phyloP scores from a whole-genome alignment of 2,329 filamentous ascomycete species.

The Purpureocillium takamizusanense region DNA sequence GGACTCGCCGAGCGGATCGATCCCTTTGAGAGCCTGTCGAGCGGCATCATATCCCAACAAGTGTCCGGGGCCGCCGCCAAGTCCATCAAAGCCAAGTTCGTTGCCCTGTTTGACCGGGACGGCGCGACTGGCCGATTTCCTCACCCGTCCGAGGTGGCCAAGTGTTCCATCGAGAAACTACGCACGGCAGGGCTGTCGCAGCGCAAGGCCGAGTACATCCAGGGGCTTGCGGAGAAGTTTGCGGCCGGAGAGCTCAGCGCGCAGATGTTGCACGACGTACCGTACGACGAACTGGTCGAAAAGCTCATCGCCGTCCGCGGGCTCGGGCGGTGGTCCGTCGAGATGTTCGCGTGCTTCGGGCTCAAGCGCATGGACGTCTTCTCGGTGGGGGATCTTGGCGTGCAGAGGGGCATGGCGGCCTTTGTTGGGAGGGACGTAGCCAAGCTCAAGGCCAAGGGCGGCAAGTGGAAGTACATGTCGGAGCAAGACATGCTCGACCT shows the following conservation, averaged over 20 bases:
- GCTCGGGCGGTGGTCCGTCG: slow-evolving; percentile 81
- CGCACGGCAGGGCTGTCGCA: slow-evolving; percentile 84
- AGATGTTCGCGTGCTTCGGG: slow-evolving; percentile 98
- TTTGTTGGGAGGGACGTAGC: slow-evolving; percentile 74
- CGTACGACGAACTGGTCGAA: slow-evolving; percentile 79
- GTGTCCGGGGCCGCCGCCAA: slow-evolving; percentile 87
- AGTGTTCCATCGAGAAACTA: slow-evolving; percentile 54
- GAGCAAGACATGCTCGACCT: slow-evolving; percentile 86
- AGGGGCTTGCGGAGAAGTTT: slow-evolving; percentile 79
- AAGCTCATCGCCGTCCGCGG: slow-evolving; percentile 79
- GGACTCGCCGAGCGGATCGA: slow-evolving; percentile 80
- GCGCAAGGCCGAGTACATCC: slow-evolving; percentile 91
- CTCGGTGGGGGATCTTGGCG: slow-evolving; percentile 81
- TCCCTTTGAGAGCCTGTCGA: slow-evolving; percentile 75
- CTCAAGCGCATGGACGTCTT: slow-evolving; percentile 93
- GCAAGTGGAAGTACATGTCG: slow-evolving; percentile 97
- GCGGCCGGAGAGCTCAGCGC: slow-evolving; percentile 64
- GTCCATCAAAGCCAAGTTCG: slow-evolving; percentile 80
- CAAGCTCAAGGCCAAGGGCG: slow-evolving; percentile 70
- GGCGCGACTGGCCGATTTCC: slow-evolving; percentile 50
- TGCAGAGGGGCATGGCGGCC: slow-evolving; percentile 89
- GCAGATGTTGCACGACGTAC: slow-evolving; percentile 64
- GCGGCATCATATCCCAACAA: slow-evolving; percentile 92
- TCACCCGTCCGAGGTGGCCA: slow-evolving; percentile 62
- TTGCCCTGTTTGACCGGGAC: slow-evolving; percentile 55